phyloP scores from a whole-genome alignment of 495 filamentous ascomycete species.

The Neurospora sp. region DNA sequence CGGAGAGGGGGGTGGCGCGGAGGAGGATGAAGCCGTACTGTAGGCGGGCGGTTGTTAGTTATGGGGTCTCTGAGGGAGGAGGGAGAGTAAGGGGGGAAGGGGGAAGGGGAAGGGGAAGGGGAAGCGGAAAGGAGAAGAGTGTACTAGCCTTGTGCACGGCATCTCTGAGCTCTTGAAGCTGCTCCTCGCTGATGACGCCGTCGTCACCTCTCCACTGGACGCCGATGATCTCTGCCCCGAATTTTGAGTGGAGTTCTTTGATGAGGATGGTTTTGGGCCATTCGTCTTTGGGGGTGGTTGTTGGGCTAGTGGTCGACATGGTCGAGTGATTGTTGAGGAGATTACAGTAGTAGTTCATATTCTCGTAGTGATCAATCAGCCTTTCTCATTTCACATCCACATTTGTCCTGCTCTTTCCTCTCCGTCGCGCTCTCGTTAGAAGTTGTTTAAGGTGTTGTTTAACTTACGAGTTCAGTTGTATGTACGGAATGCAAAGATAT shows the following conservation, averaged over 20 bases:
- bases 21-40: constrained; percentile 52
- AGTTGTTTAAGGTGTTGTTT: not conserved
- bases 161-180: constrained; percentile 35
- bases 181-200: constrained; percentile 30
- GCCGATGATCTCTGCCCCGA: constrained; percentile 43
- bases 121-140: not conserved
- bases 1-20: constrained; percentile 41
- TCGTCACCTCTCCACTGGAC: constrained; percentile 33
- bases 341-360: not conserved
- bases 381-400: not conserved
- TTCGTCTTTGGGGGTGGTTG: constrained; percentile 12
- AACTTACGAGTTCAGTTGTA: not conserved
- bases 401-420: not conserved
- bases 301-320: not conserved
- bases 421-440: not conserved
- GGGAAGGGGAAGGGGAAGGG: too few relatives aligned
- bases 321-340: not conserved
- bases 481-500: not conserved
- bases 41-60: not conserved
- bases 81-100: too few relatives aligned
- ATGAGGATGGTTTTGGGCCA: constrained; percentile 28
- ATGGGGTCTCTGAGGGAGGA: not conserved
- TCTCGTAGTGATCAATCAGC: not conserved
- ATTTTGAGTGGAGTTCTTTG: constrained; percentile 42
- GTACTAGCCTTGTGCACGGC: constrained; percentile 38